phyloP scores from a whole-genome alignment of 2,329 filamentous ascomycete species.

The Xylaria hypoxylon region DNA sequence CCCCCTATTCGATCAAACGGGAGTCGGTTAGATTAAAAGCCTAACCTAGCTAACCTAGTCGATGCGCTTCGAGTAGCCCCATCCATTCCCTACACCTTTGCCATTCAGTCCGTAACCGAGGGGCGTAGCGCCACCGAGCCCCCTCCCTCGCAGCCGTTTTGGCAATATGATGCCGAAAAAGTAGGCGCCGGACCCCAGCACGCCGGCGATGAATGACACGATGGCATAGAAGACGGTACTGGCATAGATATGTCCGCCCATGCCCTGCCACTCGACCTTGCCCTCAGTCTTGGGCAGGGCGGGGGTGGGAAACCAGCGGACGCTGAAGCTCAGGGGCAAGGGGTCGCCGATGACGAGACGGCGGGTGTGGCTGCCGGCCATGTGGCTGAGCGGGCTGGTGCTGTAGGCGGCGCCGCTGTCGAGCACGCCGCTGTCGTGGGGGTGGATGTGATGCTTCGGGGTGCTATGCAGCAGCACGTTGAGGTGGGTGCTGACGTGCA shows the following conservation, averaged over 20 bases:
- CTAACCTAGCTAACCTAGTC: constrained; percentile 56
- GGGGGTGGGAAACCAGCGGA: constrained; percentile 87
- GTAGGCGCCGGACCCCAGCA: constrained; percentile 66
- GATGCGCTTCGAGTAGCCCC: constrained; percentile 68
- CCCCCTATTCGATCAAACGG: not conserved
- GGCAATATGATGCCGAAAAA: constrained; percentile 71
- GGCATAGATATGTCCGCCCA: constrained; percentile 72
- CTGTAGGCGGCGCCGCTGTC: constrained; percentile 91
- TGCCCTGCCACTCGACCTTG: constrained; percentile 72
- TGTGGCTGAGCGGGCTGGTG: constrained; percentile 75
- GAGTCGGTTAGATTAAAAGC: not conserved
- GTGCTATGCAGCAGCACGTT: constrained; percentile 86
- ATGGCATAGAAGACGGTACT: constrained; percentile 73
- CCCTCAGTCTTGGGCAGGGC: constrained; percentile 75
- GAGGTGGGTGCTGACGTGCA: constrained; percentile 90
- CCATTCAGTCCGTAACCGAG: constrained; percentile 65
- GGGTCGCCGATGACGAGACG: constrained; percentile 89
- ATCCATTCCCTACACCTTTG: constrained; percentile 65
- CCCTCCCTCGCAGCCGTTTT: constrained; percentile 61
- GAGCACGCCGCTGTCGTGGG: constrained; percentile 79
- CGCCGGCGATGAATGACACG: constrained; percentile 68
- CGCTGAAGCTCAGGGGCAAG: constrained; percentile 80
- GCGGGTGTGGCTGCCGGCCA: constrained; percentile 63
- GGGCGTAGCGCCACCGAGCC: constrained; percentile 68
- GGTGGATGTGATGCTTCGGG: constrained; percentile 71